These are phyloP conservation scores for Cladophialophora carrionii DNA, from an alignment of 2,329 filamentous ascomycete species.

Conservation along the genomic window DNA sequence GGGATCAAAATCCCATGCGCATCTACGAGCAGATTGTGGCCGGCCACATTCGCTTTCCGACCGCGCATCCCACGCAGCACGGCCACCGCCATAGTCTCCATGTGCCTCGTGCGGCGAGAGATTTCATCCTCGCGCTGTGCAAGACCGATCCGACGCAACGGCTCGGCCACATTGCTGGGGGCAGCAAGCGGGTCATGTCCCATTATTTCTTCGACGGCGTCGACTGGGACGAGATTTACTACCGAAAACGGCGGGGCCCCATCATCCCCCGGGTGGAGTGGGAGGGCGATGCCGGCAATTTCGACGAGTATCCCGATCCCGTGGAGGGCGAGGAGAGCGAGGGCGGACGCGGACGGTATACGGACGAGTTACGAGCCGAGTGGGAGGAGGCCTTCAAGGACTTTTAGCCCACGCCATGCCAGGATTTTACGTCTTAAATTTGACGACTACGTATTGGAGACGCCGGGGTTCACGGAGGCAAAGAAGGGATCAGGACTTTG, in stretches of 20 bases:
- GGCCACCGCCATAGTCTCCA: constrained; percentile 36
- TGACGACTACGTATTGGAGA: neutral
- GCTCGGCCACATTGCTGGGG: constrained; percentile 65
- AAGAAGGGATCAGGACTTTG: neutral
- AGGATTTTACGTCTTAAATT: neutral
- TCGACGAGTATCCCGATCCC: constrained; percentile 65
- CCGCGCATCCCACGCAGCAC: constrained; percentile 55
- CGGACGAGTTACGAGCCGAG: constrained; percentile 62
- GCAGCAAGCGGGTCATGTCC: constrained; percentile 61
- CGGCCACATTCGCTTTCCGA: constrained; percentile 64
- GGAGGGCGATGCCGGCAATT: constrained; percentile 65
- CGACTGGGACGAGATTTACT: constrained; percentile 66
- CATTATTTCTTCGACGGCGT: constrained; percentile 66
- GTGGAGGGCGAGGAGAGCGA: constrained; percentile 57
- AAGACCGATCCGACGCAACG: constrained; percentile 66
- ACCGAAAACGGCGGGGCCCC: constrained; percentile 62
- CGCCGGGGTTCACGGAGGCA: neutral
- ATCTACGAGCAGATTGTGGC: constrained; percentile 71
- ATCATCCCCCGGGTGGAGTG: constrained; percentile 65
- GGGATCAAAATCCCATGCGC: constrained; percentile 70
- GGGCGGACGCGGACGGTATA: constrained; percentile 51
- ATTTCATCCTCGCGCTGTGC: constrained; percentile 65
- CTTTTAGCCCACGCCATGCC: constrained; percentile 50
- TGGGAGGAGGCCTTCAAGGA: constrained; percentile 65
- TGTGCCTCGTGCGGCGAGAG: constrained; percentile 54